Percentiles rank a stretch among this genome's conserved stretches.
These are phyloP conservation scores for Candida anutae DNA, from an alignment of 1,139 yeast species.

Conservation along the genomic window DNA sequence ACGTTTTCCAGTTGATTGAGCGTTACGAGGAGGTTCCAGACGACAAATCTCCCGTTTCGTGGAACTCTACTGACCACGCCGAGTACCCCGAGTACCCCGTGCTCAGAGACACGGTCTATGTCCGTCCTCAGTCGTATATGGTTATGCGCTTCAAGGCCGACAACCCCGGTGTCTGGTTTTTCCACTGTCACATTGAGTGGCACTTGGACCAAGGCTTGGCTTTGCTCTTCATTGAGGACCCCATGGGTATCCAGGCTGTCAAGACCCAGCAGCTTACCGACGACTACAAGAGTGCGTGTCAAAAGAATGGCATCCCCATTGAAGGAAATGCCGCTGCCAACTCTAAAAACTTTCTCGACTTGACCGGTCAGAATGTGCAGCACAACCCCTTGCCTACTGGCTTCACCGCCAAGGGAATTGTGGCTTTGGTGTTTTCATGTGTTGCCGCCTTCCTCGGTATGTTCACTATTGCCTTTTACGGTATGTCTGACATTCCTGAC, in stretches of 20 bases:
- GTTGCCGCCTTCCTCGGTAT: conserved; percentile 76
- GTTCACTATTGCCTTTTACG: conserved; percentile 69
- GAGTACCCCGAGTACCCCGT: conserved; percentile 46
- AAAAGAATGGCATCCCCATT: conserved; percentile 9
- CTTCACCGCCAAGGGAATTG: conserved; percentile 83
- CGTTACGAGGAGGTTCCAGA: conserved; percentile 29
- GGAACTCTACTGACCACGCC: conserved; percentile 29
- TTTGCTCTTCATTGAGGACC: conserved; percentile 43
- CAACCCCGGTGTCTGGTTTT: conserved; percentile 58
- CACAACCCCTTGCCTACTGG: conserved; percentile 63
- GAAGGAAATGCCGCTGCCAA: conserved; percentile 88
- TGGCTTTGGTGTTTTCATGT: conserved; percentile 77
- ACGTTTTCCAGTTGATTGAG: conserved; percentile 54
- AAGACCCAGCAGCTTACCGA: conserved; percentile 41
- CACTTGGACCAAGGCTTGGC: conserved; percentile 59
- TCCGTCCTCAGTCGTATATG: conserved; percentile 63
- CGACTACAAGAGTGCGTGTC: conserved; percentile 12
- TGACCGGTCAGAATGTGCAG: conserved; percentile 69
- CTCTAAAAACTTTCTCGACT: conserved; percentile 49
- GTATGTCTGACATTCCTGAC: conserved; percentile 62
- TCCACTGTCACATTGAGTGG: conserved; percentile 64
- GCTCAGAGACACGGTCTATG: conserved; percentile 61
- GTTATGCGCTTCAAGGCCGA: conserved; percentile 49
- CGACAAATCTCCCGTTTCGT: conserved; percentile 28
- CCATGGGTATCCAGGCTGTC: conserved; percentile 47